Conservation (phyloP, 495 filamentous ascomycete genomes). For the Chaetomium fimeti region DNA sequence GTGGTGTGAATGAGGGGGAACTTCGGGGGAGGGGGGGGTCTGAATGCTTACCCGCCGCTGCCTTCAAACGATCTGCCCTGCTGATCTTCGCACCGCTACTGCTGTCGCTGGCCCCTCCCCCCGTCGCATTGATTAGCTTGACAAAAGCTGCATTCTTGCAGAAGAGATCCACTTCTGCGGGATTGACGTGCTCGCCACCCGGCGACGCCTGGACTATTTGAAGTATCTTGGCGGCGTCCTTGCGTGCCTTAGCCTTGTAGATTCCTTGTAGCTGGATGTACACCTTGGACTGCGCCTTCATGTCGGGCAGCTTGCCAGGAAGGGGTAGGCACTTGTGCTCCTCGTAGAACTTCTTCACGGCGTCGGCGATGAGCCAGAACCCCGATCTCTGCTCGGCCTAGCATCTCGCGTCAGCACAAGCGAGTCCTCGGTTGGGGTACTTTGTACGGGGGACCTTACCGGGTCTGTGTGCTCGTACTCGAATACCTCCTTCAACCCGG, state of each 20-base stretch:
- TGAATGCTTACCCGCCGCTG: conserved; percentile 37
- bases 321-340: conserved; percentile 73
- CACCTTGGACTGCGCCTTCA: conserved; percentile 92
- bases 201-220: conserved; percentile 60
- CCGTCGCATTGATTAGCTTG: conserved; percentile 66
- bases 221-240: conserved; percentile 76
- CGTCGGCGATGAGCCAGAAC: conserved; percentile 91
- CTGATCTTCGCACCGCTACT: conserved; percentile 14
- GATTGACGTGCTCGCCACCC: conserved; percentile 56
- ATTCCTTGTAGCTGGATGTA: conserved; percentile 91
- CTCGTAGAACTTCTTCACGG: conserved; percentile 70
- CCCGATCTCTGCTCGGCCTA: conserved; percentile 47
- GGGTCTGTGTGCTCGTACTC: conserved; percentile 53
- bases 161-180: conserved; percentile 84
- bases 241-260: conserved; percentile 85
- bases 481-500: conserved; percentile 73
- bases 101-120: conserved; percentile 17
- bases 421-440: conserved; percentile 2
- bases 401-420: conserved; percentile 22
- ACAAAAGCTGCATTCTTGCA: conserved; percentile 95
- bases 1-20: neutral
- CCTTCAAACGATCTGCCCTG: conserved; percentile 31
- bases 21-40: neutral
- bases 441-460: conserved; percentile 34
- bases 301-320: conserved; percentile 87